Evolutionary conservation across 345 rosid genomes (phyloP).

Genomic region (Euclidium syriacum): DNA sequence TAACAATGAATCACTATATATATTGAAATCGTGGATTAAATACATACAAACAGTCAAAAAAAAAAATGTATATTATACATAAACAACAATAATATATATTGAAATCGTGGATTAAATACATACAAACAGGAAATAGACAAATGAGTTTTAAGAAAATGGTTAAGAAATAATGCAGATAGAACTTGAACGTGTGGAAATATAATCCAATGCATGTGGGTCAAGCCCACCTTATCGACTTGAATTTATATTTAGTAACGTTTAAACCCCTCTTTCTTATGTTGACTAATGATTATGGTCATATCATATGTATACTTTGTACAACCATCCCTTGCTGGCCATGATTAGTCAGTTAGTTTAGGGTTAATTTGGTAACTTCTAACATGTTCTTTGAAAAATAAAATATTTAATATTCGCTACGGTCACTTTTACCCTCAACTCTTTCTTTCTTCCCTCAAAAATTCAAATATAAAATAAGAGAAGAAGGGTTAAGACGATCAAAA

Average conservation of each 20-base stretch:
- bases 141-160: background rate
- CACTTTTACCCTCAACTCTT: no score
- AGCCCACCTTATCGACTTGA: constrained; percentile 7
- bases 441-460: no score
- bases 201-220: constrained; percentile 16
- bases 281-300: constrained; percentile 14
- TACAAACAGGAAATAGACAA: background rate
- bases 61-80: no score
- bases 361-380: no score
- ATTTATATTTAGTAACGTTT: constrained; percentile 9
- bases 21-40: background rate
- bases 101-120: background rate
- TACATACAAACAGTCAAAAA: background rate
- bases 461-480: no score
- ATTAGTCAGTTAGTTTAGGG: no score
- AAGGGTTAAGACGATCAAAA: no score
- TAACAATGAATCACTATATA: no score
- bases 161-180: background rate
- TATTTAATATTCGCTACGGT: no score
- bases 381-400: no score
- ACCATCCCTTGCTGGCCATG: constrained; percentile 7
- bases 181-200: background rate
- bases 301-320: background rate
- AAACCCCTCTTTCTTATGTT: background rate
- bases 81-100: no score